These are phyloP conservation scores for Trichoderma parareesei DNA, from an alignment of 495 filamentous ascomycete genomes.

Conservation along the genomic window DNA sequence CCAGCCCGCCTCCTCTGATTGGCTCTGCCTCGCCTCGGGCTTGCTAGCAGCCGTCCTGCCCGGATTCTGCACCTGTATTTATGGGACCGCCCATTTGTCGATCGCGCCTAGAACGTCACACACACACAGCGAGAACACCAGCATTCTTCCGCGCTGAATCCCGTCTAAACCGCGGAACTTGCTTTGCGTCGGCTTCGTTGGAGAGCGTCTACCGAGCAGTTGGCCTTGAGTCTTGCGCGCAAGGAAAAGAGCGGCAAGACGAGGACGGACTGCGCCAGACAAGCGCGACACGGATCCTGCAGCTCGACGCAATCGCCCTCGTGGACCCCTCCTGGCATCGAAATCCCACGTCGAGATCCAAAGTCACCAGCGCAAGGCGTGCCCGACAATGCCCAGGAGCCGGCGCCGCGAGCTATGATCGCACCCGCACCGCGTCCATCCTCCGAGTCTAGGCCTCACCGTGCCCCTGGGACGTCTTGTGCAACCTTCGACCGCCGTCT, in stretches of 20 bases:
- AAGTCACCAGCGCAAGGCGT: no score
- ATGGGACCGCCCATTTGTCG: neutral
- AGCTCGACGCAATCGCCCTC: neutral
- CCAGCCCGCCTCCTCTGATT: no score
- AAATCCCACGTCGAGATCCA: no score
- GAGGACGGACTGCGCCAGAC: neutral
- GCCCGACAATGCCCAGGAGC: neutral
- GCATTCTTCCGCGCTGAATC: neutral
- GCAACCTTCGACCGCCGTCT: neutral
- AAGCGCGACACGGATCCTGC: neutral
- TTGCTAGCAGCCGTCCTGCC: neutral
- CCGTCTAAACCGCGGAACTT: neutral
- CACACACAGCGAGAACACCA: neutral
- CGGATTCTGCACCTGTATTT: neutral
- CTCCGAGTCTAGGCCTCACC: neutral
- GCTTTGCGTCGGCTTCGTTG: neutral
- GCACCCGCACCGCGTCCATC: neutral
- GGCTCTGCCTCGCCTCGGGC: neutral
- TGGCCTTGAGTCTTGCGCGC: neutral
- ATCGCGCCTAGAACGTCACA: conserved; percentile 4
- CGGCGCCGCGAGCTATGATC: neutral
- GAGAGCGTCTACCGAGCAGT: neutral
- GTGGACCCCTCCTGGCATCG: neutral
- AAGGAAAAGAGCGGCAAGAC: neutral
- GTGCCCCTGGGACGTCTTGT: neutral